Percentiles rank a stretch among this genome's conserved stretches.
phyloP scores from a whole-genome alignment of 345 rosid species.

The Eucalyptus lansdowneana region DNA sequence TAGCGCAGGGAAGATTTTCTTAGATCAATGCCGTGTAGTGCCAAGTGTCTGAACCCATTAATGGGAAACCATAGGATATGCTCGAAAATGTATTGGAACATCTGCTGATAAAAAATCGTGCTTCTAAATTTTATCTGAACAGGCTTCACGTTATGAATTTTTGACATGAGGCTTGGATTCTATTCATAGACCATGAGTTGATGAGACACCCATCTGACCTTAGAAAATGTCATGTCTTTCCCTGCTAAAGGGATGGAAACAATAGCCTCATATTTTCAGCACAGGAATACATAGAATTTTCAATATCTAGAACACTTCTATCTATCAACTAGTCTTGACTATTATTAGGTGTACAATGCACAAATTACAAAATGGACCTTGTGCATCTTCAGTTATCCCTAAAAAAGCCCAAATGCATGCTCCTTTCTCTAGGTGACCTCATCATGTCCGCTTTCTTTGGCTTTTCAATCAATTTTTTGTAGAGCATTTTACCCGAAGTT shows the following conservation, averaged over 20 bases:
- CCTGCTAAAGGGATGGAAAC: not conserved
- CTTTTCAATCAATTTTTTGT: not conserved
- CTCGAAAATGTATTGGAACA: not conserved
- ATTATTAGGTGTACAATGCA: not conserved
- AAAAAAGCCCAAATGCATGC: not conserved
- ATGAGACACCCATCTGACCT: not conserved
- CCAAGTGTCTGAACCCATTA: not conserved
- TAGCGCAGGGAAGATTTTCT: not conserved
- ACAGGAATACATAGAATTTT: not conserved
- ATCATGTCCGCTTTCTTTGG: not conserved
- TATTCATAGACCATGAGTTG: not conserved
- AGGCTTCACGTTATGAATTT: not conserved
- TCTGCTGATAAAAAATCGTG: not conserved
- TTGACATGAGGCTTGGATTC: not conserved
- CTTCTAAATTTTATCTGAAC: not conserved
- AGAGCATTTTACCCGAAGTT: not conserved
- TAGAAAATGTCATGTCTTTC: not conserved
- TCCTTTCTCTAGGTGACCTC: not conserved
- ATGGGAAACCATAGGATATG: not conserved
- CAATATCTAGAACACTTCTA: not conserved
- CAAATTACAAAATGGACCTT: not conserved
- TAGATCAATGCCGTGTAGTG: not conserved
- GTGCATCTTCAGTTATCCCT: not conserved
- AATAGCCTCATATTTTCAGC: not conserved
- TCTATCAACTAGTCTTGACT: not conserved